Conservation (phyloP, 192 early-diverging fungal species). For the Radiomyces spectabilis region DNA sequence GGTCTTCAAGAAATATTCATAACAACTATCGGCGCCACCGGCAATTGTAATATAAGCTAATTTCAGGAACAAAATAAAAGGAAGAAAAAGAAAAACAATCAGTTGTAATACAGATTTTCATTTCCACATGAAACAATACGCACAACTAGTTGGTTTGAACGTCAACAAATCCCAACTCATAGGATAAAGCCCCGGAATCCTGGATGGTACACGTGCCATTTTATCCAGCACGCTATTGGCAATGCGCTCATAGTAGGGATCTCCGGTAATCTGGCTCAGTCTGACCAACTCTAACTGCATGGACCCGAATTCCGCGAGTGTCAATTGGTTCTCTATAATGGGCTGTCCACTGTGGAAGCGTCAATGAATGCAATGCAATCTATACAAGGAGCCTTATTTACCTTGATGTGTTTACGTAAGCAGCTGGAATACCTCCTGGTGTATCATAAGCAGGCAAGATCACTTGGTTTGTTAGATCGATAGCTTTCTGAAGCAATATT, state of each 20-base stretch:
- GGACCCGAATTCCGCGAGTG: slow-evolving; percentile 62
- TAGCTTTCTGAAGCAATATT: slow-evolving; percentile 60
- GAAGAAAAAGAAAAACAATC: neutral
- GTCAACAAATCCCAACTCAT: slow-evolving; percentile 34
- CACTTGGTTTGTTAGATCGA: slow-evolving; percentile 48
- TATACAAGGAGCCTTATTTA: no score
- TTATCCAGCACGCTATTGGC: slow-evolving; percentile 43
- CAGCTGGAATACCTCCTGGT: slow-evolving; percentile 51
- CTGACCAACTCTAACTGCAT: slow-evolving; percentile 78
- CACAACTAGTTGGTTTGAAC: slow-evolving; percentile 10
- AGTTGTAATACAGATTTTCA: neutral
- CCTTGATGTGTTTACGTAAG: slow-evolving; percentile 51
- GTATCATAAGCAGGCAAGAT: slow-evolving; percentile 72
- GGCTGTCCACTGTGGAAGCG: slow-evolving; percentile 7
- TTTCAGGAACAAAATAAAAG: slow-evolving; percentile 2
- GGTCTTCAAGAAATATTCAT: slow-evolving; percentile 56
- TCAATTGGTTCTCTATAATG: slow-evolving; percentile 2
- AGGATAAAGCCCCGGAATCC: slow-evolving; percentile 53
- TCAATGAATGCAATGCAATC: no score
- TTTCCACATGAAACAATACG: neutral
- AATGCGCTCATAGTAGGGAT: slow-evolving; percentile 49
- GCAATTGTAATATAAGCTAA: slow-evolving; percentile 27
- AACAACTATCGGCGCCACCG: slow-evolving; percentile 48
- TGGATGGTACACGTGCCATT: slow-evolving; percentile 32
- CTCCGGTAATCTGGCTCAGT: slow-evolving; percentile 63